Base-by-base conservation (phyloP, 345 rosid species). In the Nephelium lappaceum region DNA sequence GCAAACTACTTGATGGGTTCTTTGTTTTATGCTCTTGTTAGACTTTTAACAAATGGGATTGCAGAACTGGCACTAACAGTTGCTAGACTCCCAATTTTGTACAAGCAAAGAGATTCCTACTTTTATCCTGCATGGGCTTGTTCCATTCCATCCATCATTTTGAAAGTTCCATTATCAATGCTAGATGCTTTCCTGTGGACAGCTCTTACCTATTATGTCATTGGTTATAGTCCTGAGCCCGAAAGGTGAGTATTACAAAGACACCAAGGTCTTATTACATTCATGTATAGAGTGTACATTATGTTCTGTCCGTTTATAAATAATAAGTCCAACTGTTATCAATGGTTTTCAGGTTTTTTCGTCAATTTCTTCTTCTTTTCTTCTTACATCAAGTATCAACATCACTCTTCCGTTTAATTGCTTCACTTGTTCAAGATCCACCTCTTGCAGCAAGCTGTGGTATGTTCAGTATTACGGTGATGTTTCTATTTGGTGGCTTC, bases 81-180 rank as follows among this genome's bases (percentile, higher is more conserved):
- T 73, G 71, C 84, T 8, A 83, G 91, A 81, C 87, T 87, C 11
- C 31, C 79, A n/a, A 89, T 87, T 16, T 83, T 89, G 62, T 82
- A 84, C 77, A 86, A 85, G 80, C 91, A 87, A 74, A 81, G 88
- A 66, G 89, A 89, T 51, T 77, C 68, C 43, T 67, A 80, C 84
- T 85, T 89, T 51, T 89, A 87, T 63, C 89, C 91, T 39, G 86
- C 91, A 27, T 89, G 91, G 93, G 77, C 85, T 76, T 85, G 77
- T 72, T 63, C 88, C 15, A 79, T 87, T 70, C 89, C 93, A 0
- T 69, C 88, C 9, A 72, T 71, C 24, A 23, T 89, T 60, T 55
- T 89, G 39, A 89, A 87, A 82, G 62, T 89, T 43, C 89, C 93
- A 4, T 62, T 86, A 69, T 89, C 93, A 10, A 66, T 89, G n/a